Conservation (phyloP, 345 rosid genomes). For the Eucalyptus lansdowneana region DNA sequence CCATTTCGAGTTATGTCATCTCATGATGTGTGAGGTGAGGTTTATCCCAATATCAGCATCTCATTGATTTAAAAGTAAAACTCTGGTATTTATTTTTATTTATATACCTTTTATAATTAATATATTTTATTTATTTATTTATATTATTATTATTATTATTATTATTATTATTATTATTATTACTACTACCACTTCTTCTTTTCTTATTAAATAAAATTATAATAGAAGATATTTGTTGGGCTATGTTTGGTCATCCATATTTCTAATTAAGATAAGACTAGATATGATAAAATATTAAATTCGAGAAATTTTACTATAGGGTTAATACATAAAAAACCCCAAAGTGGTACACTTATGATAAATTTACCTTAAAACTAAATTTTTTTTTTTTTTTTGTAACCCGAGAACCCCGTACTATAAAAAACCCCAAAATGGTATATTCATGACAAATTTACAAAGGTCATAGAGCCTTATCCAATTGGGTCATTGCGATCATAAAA, state of each 20-base stretch:
- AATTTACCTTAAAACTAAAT: too few species aligned
- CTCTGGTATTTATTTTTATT: background rate
- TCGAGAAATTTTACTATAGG: too few species aligned
- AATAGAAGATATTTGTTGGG: background rate
- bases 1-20: accelerated
- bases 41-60: background rate
- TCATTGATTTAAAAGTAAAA: background rate
- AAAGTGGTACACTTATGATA: accelerated
- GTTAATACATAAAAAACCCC: accelerated
- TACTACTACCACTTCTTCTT: background rate
- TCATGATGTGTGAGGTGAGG: background rate
- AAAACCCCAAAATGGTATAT: accelerated
- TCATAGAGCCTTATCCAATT: too few species aligned
- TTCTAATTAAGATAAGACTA: accelerated
- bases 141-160: too few species aligned
- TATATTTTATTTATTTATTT: too few species aligned
- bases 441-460: accelerated
- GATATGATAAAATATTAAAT: accelerated
- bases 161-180: too few species aligned
- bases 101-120: background rate
- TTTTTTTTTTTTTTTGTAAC: too few species aligned
- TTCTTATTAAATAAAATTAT: background rate
- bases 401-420: too few species aligned
- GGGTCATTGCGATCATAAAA: too few species aligned
- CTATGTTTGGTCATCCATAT: accelerated